phyloP scores from a whole-genome alignment of 2,329 filamentous ascomycete species.

The Fonsecaea multimorphosa region DNA sequence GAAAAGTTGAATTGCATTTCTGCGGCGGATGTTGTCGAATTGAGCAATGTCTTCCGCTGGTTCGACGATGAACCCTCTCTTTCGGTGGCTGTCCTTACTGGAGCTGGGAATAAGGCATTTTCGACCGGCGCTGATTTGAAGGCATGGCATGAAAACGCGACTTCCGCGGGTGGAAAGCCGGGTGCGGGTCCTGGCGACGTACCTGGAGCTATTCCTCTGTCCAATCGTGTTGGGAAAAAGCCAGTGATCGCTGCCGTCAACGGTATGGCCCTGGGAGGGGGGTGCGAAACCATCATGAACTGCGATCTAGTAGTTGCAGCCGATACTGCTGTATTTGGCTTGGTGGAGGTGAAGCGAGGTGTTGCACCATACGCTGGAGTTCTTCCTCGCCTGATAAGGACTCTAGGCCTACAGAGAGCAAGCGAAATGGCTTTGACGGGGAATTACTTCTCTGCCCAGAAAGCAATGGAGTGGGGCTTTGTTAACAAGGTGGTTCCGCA shows the following conservation, averaged over 20 bases:
- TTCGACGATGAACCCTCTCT: conserved; percentile 52
- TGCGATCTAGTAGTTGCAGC: conserved; percentile 72
- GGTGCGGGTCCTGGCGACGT: conserved; percentile 8
- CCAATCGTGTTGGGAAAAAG: conserved; percentile 71
- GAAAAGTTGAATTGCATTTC: conserved; percentile 53
- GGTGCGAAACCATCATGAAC: conserved; percentile 76
- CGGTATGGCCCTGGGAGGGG: conserved; percentile 74
- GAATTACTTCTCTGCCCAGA: conserved; percentile 61
- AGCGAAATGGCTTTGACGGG: conserved; percentile 75
- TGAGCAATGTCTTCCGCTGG: conserved; percentile 52
- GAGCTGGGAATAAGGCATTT: conserved; percentile 48
- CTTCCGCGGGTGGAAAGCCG: conserved; percentile 6
- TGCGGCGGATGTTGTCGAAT: conserved; percentile 47
- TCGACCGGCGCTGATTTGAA: conserved; percentile 55
- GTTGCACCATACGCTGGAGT: conserved; percentile 74
- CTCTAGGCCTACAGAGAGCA: conserved; percentile 70
- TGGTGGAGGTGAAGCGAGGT: conserved; percentile 74
- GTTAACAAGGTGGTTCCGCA: conserved; percentile 59
- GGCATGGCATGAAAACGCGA: conserved; percentile 44
- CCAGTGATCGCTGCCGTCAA: conserved; percentile 78
- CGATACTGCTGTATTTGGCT: conserved; percentile 63
- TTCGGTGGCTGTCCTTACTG: conserved; percentile 51
- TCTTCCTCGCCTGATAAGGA: conserved; percentile 69
- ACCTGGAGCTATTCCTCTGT: conserved; percentile 40
- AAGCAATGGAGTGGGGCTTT: conserved; percentile 69